Evolutionary conservation across 495 filamentous ascomycete species (phyloP), one percentile per base, ranked within the genome.

Genomic region (Xylaria bambusicola): DNA sequence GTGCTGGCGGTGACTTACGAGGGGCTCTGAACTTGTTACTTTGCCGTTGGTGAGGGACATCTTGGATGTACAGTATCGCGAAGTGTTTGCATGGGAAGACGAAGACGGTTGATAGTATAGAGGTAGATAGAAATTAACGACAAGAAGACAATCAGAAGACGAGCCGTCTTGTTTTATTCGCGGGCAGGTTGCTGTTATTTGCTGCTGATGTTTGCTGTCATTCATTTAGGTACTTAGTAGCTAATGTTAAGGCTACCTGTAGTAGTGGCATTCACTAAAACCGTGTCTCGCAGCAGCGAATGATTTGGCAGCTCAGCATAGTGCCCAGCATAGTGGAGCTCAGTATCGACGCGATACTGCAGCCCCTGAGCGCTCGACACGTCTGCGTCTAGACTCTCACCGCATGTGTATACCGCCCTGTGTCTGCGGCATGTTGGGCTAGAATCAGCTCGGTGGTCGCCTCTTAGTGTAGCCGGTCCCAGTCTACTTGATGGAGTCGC

Each of bases 1-100:
- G 17, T 35, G 36, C 35, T 33, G n/a, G 38, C 20, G 17, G 9
- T 3, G 17, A 44, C 59, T 61, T 51, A 61, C 59, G 3, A 61
- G 52, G 31, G 52, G 53, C 38, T 56, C 52, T 6, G 59, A 61
- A 35, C 35, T 24, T 27, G 44, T 49, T 26, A 61, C 59, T 50
- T 57, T 61, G 3, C 52, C 59, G 35, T 55, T 61, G 3, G 24
- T 40, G 52, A 61, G 59, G 13, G 51, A 55, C 59, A 61, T 61
- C 2, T 42, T 57, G 26, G 51, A 6, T 40, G 1, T n/a, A 23
- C 35, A 58, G 24, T 20, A 23, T 36, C 31, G 20, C n/a, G 12
- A 9, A 23, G 27, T 18, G 2, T 36, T 1, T 12, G 21, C 21
- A 36, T 56, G 45, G 24, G 18, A 18, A 24, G 29, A 23, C 2